Evolutionary conservation across 805 yeast genomes (phyloP).

Genomic region (Starmerella ratchasimensis): DNA sequence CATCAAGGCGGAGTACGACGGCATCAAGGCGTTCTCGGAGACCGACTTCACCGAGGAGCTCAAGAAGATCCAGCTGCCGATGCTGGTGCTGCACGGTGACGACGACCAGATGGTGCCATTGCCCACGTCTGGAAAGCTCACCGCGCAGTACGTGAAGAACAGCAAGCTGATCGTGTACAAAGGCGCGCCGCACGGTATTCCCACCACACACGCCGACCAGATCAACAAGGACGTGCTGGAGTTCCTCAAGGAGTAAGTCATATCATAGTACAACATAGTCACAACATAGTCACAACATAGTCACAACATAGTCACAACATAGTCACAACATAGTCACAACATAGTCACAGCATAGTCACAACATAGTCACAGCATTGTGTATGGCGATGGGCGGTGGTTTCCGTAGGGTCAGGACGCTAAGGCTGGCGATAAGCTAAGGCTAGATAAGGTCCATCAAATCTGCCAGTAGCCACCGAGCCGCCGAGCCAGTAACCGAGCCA

Average conservation of each 20-base stretch:
- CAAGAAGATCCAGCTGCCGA: constrained; percentile 3
- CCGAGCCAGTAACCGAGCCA: too few species aligned
- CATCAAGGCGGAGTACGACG: constrained; percentile 1
- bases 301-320: too few species aligned
- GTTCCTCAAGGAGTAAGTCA: constrained; percentile 1
- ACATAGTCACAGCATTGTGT: too few species aligned
- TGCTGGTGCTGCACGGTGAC: constrained; percentile 9
- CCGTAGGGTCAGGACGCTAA: too few species aligned
- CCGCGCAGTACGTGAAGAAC: constrained; percentile 1
- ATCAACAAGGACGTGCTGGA: constrained; percentile 9
- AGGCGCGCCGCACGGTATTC: constrained; percentile 11
- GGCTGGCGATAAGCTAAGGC: too few species aligned
- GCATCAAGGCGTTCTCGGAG: constrained; percentile 5
- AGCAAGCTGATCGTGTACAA: constrained; percentile 4
- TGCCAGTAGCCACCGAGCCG: too few species aligned
- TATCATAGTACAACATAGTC: too few species aligned
- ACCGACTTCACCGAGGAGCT: constrained; percentile 8
- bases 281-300: too few species aligned
- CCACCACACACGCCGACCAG: constrained; percentile 21
- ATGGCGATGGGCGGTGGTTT: too few species aligned
- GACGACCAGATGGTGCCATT: constrained; percentile 12
- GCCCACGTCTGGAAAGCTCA: background rate
- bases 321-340: too few species aligned
- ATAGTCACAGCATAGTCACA: too few species aligned
- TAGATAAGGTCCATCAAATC: too few species aligned